Base-by-base conservation (phyloP, 202 grass and related monocot genomes). In the Setaria viridis region DNA sequence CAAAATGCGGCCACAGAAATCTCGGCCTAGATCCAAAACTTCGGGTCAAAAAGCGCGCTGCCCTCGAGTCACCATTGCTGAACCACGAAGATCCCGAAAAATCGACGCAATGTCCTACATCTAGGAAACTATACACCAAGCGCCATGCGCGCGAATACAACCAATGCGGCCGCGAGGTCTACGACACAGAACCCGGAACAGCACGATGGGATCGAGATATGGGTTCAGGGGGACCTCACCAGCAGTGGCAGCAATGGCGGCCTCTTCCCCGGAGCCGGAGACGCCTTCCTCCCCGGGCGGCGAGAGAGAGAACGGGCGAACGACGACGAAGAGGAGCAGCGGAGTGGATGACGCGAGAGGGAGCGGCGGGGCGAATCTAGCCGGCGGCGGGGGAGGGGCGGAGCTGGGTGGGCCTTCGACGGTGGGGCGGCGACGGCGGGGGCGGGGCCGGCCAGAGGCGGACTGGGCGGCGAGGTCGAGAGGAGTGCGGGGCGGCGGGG, bases 211-310 rank as follows among this genome's bases (percentile, higher is more conserved):
- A 59, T 58, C 57, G 37, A 41, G 57, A 41, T 41, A 11, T 1
- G 29, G 17, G 12, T 32, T 42, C 2, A 20, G 34, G 21, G 25
- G 33, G 13, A 67, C 45, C 80, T 91, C 45, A 43, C 69, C 30
- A 3, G 25, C 6, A 76, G 34, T 4, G 70, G 34, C 1, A 11
- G 30, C 80, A 87, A 80, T 87, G 89, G 62, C 67, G 33, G 80
- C 50, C 48, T 77, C 72, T 59, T 60, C 15, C 42, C 45, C 50
- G 48, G 66, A 68, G 48, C 5, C 33, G 37, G 39, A 78, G 79
- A 67, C 5, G 59, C 41, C 56, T 33, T 63, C 77, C 70, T 45
- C 53, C 53, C 14, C 58, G 21, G 88, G 82, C 73, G 88, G 72
- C 67, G 79, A 45, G 82, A 85, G 81, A 49, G 64, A 37, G 39